These are phyloP conservation scores for Citrus medica DNA, from an alignment of 345 rosid genomes.

Conservation along the genomic window DNA sequence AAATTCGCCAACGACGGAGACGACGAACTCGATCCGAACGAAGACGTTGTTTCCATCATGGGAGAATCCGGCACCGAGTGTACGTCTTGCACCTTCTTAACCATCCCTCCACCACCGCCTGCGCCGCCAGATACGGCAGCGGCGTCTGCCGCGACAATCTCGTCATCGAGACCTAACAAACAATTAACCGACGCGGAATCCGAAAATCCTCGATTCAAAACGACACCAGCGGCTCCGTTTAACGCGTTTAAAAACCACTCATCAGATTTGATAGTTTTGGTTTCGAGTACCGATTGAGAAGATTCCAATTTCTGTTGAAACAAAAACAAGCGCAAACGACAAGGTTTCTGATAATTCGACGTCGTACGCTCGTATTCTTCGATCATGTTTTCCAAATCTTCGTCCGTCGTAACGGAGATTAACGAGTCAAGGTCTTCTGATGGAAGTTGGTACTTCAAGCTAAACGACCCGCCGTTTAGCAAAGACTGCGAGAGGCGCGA, in stretches of 20 bases:
- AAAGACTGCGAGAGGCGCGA: slow-evolving; percentile 62
- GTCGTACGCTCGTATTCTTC: slow-evolving; percentile 86
- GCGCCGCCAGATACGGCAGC: slow-evolving; percentile 25
- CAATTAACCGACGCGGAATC: slow-evolving; percentile 75
- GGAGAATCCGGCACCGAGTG: slow-evolving; percentile 93
- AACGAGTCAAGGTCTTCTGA: slow-evolving; percentile 92
- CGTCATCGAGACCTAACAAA: slow-evolving; percentile 72
- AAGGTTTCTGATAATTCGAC: slow-evolving; percentile 39
- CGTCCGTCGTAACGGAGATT: slow-evolving; percentile 87
- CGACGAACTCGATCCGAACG: slow-evolving; percentile 93
- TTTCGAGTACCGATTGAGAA: slow-evolving; percentile 68
- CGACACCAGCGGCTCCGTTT: slow-evolving; percentile 50
- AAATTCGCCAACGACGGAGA: slow-evolving; percentile 83
- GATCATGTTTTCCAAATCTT: slow-evolving; percentile 94
- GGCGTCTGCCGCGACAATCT: slow-evolving; percentile 19
- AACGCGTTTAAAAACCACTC: slow-evolving; percentile 91
- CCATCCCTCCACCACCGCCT: slow-evolving; percentile 30
- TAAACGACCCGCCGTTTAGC: slow-evolving; percentile 60
- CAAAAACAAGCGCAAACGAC: slow-evolving; percentile 79
- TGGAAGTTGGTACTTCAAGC: slow-evolving; percentile 90
- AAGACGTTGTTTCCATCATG: slow-evolving; percentile 82
- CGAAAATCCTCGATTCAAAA: slow-evolving; percentile 62
- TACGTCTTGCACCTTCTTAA: slow-evolving; percentile 57
- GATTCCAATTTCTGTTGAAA: slow-evolving; percentile 72
- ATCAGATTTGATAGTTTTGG: slow-evolving; percentile 47